Evolutionary conservation across 345 rosid species (phyloP).

Genomic region (Eucalyptus erythrocorys): DNA sequence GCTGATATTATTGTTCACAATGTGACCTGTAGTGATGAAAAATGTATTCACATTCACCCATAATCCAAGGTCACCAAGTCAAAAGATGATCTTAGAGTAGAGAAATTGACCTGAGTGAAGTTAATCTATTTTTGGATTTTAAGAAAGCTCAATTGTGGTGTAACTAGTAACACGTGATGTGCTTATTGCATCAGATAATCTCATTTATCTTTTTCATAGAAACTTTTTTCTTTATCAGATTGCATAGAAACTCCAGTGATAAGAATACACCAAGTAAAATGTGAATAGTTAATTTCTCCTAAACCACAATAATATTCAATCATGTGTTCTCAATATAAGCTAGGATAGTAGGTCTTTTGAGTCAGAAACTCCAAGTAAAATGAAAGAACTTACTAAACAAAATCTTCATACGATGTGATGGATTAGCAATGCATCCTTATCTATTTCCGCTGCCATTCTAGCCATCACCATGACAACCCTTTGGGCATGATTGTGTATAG

Average conservation of each 20-base stretch:
- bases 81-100: neutral
- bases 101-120: neutral
- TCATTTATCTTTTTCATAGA: neutral
- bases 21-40: neutral
- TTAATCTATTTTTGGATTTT: neutral
- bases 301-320: neutral
- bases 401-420: neutral
- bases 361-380: neutral
- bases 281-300: neutral
- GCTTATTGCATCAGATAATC: neutral
- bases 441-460: neutral
- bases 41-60: neutral
- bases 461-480: slow-evolving; percentile 5
- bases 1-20: too few relatives aligned
- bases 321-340: neutral
- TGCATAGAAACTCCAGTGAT: neutral
- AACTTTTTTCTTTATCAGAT: neutral
- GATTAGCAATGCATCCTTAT: neutral
- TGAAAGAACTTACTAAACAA: too few relatives aligned
- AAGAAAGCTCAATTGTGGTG: neutral
- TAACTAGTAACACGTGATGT: neutral
- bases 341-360: neutral
- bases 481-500: slow-evolving; percentile 7
- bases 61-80: neutral
- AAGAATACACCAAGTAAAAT: neutral